A percentile compares a stretch with the other conserved stretches of the same genome.
Conservation (phyloP, 1,284 basidiomycete genomes). For the Cryptococcus sp. region DNA sequence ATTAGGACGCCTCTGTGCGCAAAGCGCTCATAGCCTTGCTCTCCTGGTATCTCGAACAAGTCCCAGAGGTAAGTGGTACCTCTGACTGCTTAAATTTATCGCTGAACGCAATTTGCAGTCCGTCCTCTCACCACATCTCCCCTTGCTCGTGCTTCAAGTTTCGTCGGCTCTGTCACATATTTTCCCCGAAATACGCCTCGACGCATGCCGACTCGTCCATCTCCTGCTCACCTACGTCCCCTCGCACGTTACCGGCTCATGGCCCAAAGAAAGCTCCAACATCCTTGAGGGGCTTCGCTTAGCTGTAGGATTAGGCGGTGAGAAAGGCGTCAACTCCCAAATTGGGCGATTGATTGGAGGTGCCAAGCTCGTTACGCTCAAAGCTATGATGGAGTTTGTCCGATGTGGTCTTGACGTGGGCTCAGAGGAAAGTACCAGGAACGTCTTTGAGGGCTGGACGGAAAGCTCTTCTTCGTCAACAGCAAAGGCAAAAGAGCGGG, state of each 20-base stretch:
- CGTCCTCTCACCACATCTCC: slow-evolving; percentile 68
- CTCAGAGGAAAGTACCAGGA: slow-evolving; percentile 5
- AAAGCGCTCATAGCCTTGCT: slow-evolving; percentile 56
- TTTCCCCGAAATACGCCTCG: slow-evolving; percentile 88
- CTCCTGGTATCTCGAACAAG: slow-evolving; percentile 68
- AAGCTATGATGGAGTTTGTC: slow-evolving; percentile 44
- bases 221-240: slow-evolving; percentile 75
- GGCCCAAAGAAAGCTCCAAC: slow-evolving; percentile 55
- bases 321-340: slow-evolving; percentile 42
- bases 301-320: slow-evolving; percentile 47
- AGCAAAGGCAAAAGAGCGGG: slow-evolving; percentile 16
- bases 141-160: slow-evolving; percentile 75
- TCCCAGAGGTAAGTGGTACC: slow-evolving; percentile 60
- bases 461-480: slow-evolving; percentile 1
- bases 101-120: slow-evolving; percentile 54
- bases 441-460: slow-evolving; percentile 18
- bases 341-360: slow-evolving; percentile 36
- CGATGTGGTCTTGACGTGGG: slow-evolving; percentile 20
- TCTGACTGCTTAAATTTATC: slow-evolving; percentile 6
- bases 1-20: slow-evolving; percentile 55
- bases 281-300: slow-evolving; percentile 50
- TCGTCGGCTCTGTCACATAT: slow-evolving; percentile 93
- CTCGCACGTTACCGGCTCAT: slow-evolving; percentile 66
- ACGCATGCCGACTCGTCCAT: slow-evolving; percentile 80
- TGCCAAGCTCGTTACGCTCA: slow-evolving; percentile 43